Conservation (phyloP, 164 flowering plant genomes). For the Stephania yunnanensis region DNA sequence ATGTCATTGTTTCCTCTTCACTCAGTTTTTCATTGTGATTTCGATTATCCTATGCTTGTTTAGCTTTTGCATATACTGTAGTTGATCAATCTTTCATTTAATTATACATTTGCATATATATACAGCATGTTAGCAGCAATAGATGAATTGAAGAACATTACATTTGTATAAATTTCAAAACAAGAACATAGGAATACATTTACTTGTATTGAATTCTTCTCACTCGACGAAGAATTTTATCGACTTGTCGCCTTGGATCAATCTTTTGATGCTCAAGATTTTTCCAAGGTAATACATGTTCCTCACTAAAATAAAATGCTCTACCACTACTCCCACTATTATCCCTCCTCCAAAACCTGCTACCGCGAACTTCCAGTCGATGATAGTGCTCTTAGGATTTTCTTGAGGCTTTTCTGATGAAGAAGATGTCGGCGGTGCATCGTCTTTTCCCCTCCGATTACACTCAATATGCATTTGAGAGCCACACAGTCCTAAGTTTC, state of each 20-base stretch:
- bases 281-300: background rate
- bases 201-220: background rate
- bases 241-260: background rate
- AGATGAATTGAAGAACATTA: background rate
- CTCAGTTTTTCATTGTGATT: background rate
- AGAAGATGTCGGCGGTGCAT: background rate
- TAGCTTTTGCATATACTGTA: background rate
- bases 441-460: background rate
- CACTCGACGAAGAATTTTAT: too few relatives aligned
- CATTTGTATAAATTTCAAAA: background rate
- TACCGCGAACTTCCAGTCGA: constrained; percentile 38
- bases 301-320: background rate
- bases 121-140: background rate
- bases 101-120: background rate
- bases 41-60: background rate
- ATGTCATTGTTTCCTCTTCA: background rate
- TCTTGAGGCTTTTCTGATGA: background rate
- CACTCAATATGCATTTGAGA: constrained; percentile 14
- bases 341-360: constrained; percentile 19
- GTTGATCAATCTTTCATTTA: background rate
- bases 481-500: constrained; percentile 33
- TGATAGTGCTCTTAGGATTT: background rate
- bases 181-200: background rate
- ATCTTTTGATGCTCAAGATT: background rate
- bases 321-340: background rate